Base-by-base conservation (phyloP, 176 grass and related monocot species). In the Hsuehochloa calcarea region DNA sequence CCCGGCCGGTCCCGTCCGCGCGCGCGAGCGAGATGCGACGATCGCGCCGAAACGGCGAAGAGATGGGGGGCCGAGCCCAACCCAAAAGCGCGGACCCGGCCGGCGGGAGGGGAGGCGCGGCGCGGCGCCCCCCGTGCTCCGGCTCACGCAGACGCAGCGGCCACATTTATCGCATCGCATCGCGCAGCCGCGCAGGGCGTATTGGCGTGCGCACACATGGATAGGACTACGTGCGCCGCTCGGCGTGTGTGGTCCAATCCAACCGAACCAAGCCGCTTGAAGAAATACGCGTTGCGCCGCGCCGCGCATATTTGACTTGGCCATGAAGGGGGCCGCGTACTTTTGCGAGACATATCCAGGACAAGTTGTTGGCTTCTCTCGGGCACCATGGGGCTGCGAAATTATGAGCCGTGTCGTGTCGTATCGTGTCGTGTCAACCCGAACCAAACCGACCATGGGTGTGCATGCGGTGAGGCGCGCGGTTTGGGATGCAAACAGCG, bases 281-380 rank as follows among this genome's bases (percentile, higher is more conserved):
- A 11, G 56, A 25, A 25, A 25, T 11, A 3, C 4, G n/a, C 56
- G 56, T 25, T 0, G 55, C 56, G 55, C 23, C 9, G 55, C 13
- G 4, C 3, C 20, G 50, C 16, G 6, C 19, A 22, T 12, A 25
- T 60, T 5, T 60, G 56, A 59, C 22, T 1, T 11, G 56, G 55
- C 22, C 22, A 4, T 11, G 0, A 25, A 23, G 9, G 10, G n/a
- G 10, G 58, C 3, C 58, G 58, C 11, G 71, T 82, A 82, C 85
- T 69, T 82, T 49, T 22, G 79, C 79, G 62, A 31, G 64, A 29
- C 79, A 60, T 40, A 27, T 59, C 6, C 50, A 77, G 63, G 86
- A 77, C 86, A 76, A 82, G 26, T 17, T 68, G 71, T 71, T 44
- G 86, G 63, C 16, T 70, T 77, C 79, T 70, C 86, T 41, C 79